Evolutionary conservation across 768 basidiomycete species (phyloP), one percentile per base, ranked within the genome.

Genomic region (Rhodotorula babjevae): DNA sequence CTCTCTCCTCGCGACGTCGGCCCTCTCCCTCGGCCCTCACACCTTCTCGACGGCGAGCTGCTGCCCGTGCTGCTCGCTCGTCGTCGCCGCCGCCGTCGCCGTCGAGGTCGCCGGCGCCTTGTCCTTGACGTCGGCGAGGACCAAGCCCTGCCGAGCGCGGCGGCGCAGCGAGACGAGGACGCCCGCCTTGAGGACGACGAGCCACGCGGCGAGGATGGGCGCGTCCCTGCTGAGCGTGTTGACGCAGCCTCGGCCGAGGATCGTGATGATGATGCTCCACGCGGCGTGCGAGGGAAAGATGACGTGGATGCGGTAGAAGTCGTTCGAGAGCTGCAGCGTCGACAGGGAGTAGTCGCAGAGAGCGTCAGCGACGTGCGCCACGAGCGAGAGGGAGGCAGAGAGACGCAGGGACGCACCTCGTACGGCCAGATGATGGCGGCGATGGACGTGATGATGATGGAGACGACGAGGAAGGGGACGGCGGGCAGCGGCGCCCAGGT

Each of bases 221-320:
- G 67, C 62, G 62, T 67, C 52, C 65, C 50, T 31, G 15, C 44
- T 19, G 23, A 72, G 57, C n/a, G 27, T 40, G 42, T 63, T 64
- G 47, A 50, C 61, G 18, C 56, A 62, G 36, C 71, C 71, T 12
- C 67, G 47, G 16, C 65, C 63, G 31, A 67, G n/a, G 27, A 60
- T 53, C 3, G 60, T 63, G 47, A 66, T 47, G 19, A 50, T 33
- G 18, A 31, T 31, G 21, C 11, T 31, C 23, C 31, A 52, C 2
- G 21, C 59, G 16, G 63, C 23, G 36, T 7, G 58, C 3, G 23
- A 14, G 40, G 72, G 72, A 31, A 73, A 61, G 23, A 59, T 63
- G 29, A 63, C 63, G 36, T 66, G 64, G 2, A 73, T 29, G 1
- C 61, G 55, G 61, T 59, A 73, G 61, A 73, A 73, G 31, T 19